Evolutionary conservation across 2,329 filamentous ascomycete species (phyloP).

Genomic region (Monascus ruber): DNA sequence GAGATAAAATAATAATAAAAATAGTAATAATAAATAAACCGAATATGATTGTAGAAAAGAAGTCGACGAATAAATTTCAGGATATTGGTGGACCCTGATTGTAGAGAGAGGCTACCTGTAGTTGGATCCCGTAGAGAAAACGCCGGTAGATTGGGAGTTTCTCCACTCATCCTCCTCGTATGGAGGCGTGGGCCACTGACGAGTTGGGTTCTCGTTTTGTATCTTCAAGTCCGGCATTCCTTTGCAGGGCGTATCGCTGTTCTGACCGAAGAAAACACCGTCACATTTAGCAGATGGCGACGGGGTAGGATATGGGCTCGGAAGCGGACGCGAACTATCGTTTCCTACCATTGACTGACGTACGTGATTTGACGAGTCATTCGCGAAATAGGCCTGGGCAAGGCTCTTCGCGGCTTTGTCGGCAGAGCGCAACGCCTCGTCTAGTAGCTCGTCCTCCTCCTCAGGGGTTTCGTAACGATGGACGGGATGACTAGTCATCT

Average conservation of each 20-base stretch:
- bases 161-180: slow-evolving; percentile 94
- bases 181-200: slow-evolving; percentile 90
- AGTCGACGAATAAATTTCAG: slow-evolving; percentile 2
- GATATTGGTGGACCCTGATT: neutral
- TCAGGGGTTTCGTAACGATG: slow-evolving; percentile 88
- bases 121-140: slow-evolving; percentile 54
- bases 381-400: slow-evolving; percentile 34
- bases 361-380: slow-evolving; percentile 47
- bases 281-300: slow-evolving; percentile 76
- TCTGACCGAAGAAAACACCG: slow-evolving; percentile 58
- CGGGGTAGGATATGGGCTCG: slow-evolving; percentile 56
- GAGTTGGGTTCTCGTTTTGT: slow-evolving; percentile 39
- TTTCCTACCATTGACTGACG: slow-evolving; percentile 15
- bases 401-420: slow-evolving; percentile 63
- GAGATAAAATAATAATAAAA: neutral
- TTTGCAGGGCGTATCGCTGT: slow-evolving; percentile 41
- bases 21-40: slow-evolving; percentile 3
- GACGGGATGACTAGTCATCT: slow-evolving; percentile 57
- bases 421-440: slow-evolving; percentile 73
- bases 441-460: slow-evolving; percentile 90
- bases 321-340: slow-evolving; percentile 18
- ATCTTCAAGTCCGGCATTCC: slow-evolving; percentile 52
- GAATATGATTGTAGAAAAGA: slow-evolving; percentile 3
- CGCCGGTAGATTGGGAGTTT: slow-evolving; percentile 67
- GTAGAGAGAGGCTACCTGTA: slow-evolving; percentile 18